These are phyloP conservation scores for Suillus cothurnatus DNA, from an alignment of 768 basidiomycete species.

Conservation along the genomic window DNA sequence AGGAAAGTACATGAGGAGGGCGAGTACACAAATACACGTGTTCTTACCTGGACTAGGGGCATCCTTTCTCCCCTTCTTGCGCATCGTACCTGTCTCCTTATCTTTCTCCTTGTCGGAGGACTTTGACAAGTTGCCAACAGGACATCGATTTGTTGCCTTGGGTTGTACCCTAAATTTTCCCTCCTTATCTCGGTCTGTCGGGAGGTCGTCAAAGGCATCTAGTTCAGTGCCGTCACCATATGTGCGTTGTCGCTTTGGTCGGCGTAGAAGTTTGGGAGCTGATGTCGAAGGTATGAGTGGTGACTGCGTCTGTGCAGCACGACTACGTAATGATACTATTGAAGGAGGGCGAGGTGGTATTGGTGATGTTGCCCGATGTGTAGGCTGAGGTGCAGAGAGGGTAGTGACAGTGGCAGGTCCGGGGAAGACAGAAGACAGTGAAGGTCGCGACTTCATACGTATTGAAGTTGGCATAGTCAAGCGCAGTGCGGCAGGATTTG, in stretches of 20 bases:
- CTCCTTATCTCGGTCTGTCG: constrained; percentile 83
- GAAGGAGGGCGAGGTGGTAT: constrained; percentile 63
- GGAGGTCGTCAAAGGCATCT: constrained; percentile 85
- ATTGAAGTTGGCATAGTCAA: constrained; percentile 88
- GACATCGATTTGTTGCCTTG: constrained; percentile 64
- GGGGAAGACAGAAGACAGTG: constrained; percentile 77
- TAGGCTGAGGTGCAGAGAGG: constrained; percentile 33
- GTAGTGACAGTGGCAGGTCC: constrained; percentile 38
- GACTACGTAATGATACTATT: constrained; percentile 46
- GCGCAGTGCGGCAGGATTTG: constrained; percentile 74
- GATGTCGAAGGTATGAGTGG: constrained; percentile 44
- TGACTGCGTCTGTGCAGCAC: constrained; percentile 28
- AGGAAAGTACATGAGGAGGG: neutral
- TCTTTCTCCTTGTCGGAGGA: constrained; percentile 42
- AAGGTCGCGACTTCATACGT: constrained; percentile 70
- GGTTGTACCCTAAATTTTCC: constrained; percentile 74
- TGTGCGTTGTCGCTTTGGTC: constrained; percentile 74
- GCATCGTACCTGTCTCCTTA: constrained; percentile 55
- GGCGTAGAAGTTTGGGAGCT: constrained; percentile 66
- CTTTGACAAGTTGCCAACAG: constrained; percentile 49
- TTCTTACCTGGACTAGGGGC: constrained; percentile 47
- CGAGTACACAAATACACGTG: constrained; percentile 7
- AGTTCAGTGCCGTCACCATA: constrained; percentile 91
- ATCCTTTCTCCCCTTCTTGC: constrained; percentile 57
- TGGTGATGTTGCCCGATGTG: constrained; percentile 58